These are phyloP conservation scores for Ilyonectria mors-panacis DNA, from an alignment of 2,329 filamentous ascomycete species.

Conservation along the genomic window DNA sequence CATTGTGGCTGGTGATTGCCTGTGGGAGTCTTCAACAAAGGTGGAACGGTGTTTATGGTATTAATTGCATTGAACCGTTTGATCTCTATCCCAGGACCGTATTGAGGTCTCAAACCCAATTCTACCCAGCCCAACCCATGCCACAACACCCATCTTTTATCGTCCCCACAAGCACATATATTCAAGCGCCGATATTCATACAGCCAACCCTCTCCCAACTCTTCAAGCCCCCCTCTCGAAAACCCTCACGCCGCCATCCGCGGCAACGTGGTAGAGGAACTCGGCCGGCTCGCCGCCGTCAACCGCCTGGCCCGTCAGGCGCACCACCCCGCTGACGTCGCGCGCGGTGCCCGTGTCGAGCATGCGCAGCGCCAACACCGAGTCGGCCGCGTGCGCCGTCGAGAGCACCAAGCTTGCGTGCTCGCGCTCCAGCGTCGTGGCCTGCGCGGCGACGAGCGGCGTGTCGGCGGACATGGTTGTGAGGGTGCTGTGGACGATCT, in stretches of 20 bases:
- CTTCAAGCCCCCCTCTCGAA: constrained; percentile 80
- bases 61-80: constrained; percentile 2
- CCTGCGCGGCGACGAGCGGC: constrained; percentile 74
- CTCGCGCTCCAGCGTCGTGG: constrained; percentile 77
- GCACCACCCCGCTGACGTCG: constrained; percentile 90
- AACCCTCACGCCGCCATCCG: constrained; percentile 84
- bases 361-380: constrained; percentile 79
- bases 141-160: background rate
- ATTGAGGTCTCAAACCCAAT: background rate
- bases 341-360: constrained; percentile 90
- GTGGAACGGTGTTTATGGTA: background rate
- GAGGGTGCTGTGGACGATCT: constrained; percentile 77
- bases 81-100: background rate
- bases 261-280: constrained; percentile 84
- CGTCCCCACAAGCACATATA: background rate
- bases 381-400: constrained; percentile 81
- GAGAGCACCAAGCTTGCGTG: constrained; percentile 80
- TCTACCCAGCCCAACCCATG: background rate
- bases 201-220: background rate
- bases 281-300: constrained; percentile 72
- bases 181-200: background rate
- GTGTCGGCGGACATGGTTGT: constrained; percentile 80
- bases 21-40: background rate
- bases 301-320: constrained; percentile 71
- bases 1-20: background rate